Conservation (phyloP, 768 basidiomycete species). For the Megacollybia marginata region DNA sequence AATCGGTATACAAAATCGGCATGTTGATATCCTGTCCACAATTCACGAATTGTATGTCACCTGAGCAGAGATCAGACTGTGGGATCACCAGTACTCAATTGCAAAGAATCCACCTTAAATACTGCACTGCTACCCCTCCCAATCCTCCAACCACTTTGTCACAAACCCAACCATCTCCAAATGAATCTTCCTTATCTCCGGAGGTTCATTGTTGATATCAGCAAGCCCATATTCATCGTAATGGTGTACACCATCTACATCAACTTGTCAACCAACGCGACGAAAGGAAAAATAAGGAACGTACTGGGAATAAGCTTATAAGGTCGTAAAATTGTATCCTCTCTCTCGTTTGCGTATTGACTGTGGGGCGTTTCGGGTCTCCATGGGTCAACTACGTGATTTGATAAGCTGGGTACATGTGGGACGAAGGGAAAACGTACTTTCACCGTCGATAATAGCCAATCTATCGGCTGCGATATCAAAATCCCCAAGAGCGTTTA, state of each 20-base stretch:
- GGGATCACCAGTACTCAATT: too few species aligned
- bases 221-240: conserved; percentile 70
- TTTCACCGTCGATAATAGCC: conserved; percentile 85
- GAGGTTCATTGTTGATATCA: conserved; percentile 58
- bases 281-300: conserved; percentile 15
- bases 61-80: too few species aligned
- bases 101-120: too few species aligned
- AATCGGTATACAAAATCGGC: too few species aligned
- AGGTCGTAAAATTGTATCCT: conserved; percentile 67
- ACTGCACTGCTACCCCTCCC: background rate
- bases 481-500: conserved; percentile 84
- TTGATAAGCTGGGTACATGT: background rate
- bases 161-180: conserved; percentile 77
- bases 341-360: conserved; percentile 55
- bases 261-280: background rate
- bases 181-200: conserved; percentile 76
- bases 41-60: too few species aligned
- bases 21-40: too few species aligned
- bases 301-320: conserved; percentile 83
- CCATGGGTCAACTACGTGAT: conserved; percentile 75
- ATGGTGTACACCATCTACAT: conserved; percentile 64
- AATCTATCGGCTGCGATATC: conserved; percentile 71
- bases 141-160: conserved; percentile 57
- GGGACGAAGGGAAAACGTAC: conserved; percentile 22
- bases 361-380: conserved; percentile 81